phyloP scores from a whole-genome alignment of 495 filamentous ascomycete species.

The Penicillium paradoxum region DNA sequence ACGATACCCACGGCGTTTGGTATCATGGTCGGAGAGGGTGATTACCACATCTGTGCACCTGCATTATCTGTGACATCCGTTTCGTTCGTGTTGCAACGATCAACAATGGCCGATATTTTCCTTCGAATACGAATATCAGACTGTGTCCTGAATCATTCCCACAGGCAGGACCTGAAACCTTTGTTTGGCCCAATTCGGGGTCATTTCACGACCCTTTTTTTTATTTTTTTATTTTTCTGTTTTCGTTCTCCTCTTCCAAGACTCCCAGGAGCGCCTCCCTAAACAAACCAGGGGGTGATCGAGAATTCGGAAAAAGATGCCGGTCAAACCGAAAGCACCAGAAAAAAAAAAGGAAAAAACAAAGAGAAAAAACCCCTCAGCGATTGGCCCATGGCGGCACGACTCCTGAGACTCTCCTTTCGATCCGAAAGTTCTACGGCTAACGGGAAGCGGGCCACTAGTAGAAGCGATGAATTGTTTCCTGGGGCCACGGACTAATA shows the following conservation, averaged over 20 bases:
- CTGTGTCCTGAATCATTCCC: background rate
- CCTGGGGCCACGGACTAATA: background rate
- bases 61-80: background rate
- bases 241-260: background rate
- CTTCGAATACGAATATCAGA: background rate
- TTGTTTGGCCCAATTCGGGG: background rate
- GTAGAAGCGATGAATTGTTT: background rate
- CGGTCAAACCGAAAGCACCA: slow-evolving; percentile 3
- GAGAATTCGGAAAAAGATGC: background rate
- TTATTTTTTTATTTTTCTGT: background rate
- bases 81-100: background rate
- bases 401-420: background rate
- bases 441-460: slow-evolving; percentile 5
- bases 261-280: background rate
- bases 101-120: background rate
- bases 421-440: background rate
- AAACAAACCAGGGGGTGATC: background rate
- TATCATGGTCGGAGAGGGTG: background rate
- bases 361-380: background rate
- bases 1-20: background rate
- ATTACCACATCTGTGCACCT: slow-evolving; percentile 10
- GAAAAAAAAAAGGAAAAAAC: too few relatives aligned
- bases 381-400: background rate
- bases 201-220: background rate
- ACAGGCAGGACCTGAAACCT: background rate